These are phyloP conservation scores for Zasmidium angulare DNA, from an alignment of 2,329 filamentous ascomycete species.

Conservation along the genomic window DNA sequence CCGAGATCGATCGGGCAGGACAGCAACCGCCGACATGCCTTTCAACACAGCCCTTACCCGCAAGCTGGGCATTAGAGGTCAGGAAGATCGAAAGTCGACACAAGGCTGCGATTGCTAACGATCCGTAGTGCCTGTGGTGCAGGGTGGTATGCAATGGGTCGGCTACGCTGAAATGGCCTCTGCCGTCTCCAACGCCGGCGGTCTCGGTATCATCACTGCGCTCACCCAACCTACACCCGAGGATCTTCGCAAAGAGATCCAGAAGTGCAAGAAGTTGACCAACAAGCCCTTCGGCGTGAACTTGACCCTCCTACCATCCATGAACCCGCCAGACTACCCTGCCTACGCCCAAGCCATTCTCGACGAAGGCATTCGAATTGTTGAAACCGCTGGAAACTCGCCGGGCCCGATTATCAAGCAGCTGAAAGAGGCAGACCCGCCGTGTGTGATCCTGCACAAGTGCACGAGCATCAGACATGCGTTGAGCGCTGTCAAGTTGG, in stretches of 20 bases:
- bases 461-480: constrained; percentile 96
- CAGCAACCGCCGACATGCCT: constrained; percentile 49
- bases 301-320: constrained; percentile 85
- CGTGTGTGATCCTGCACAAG: constrained; percentile 83
- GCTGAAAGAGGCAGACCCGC: constrained; percentile 71
- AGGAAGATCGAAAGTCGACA: background rate
- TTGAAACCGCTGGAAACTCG: constrained; percentile 89
- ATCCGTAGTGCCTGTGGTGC: constrained; percentile 69
- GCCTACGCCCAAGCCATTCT: constrained; percentile 91
- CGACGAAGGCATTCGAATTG: constrained; percentile 85
- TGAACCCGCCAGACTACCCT: constrained; percentile 86
- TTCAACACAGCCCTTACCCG: constrained; percentile 65
- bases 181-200: constrained; percentile 78
- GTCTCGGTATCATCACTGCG: constrained; percentile 78
- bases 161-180: constrained; percentile 76
- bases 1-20: background rate
- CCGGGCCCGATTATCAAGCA: constrained; percentile 87
- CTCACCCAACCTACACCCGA: constrained; percentile 92
- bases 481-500: constrained; percentile 84
- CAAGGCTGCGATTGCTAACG: constrained; percentile 7
- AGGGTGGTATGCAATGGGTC: constrained; percentile 86
- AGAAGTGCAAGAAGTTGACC: constrained; percentile 77
- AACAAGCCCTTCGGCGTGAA: constrained; percentile 86
- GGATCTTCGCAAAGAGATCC: constrained; percentile 91
- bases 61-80: constrained; percentile 57